phyloP scores from a whole-genome alignment of 257 asterid species.

The Ajuga chamaepitys region DNA sequence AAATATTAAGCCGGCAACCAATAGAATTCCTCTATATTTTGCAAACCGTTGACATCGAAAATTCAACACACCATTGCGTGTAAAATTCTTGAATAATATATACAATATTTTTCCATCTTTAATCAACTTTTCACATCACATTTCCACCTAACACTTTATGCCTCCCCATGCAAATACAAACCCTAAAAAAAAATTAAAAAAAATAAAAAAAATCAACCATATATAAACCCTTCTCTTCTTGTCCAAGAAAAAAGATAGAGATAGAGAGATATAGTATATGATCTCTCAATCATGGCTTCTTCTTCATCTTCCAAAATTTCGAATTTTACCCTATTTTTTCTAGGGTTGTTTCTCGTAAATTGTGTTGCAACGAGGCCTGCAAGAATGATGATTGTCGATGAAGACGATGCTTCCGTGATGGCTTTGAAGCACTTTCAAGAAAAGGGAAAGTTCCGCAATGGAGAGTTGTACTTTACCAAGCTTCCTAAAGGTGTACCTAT shows the following conservation, averaged over 20 bases:
- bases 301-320: neutral
- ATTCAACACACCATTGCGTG: constrained; percentile 21
- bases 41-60: constrained; percentile 29
- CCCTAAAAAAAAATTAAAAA: too few relatives aligned
- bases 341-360: constrained; percentile 1
- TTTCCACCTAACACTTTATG: constrained; percentile 16
- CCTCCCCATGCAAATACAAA: constrained; percentile 26
- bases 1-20: constrained; percentile 19
- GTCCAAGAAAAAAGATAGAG: constrained; percentile 3
- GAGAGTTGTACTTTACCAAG: constrained; percentile 23
- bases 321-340: neutral
- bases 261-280: neutral
- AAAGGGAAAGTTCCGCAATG: neutral
- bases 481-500: constrained; percentile 38
- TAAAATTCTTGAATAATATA: neutral
- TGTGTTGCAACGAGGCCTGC: constrained; percentile 15
- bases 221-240: constrained; percentile 2
- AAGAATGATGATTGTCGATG: constrained; percentile 10
- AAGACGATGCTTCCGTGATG: constrained; percentile 3
- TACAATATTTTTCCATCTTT: neutral
- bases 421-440: constrained; percentile 15
- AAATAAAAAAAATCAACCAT: neutral
- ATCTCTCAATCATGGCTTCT: neutral
- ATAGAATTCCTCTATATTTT: neutral
- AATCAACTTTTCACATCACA: constrained; percentile 11